phyloP scores from a whole-genome alignment of 1,284 basidiomycete species.

The Tremellales sp. region DNA sequence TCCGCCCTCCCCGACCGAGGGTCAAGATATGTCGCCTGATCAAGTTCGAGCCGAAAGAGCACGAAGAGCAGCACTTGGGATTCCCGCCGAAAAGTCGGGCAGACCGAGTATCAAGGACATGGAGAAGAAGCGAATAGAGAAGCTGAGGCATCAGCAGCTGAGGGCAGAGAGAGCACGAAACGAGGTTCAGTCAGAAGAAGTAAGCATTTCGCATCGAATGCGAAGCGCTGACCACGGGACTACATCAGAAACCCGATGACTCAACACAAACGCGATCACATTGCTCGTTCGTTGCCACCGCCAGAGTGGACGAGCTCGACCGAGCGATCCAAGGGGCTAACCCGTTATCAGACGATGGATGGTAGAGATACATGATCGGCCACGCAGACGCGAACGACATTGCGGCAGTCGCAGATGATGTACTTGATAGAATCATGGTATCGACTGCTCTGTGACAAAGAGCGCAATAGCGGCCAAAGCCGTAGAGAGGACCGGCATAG shows the following conservation, averaged over 20 bases:
- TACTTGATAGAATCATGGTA: background rate
- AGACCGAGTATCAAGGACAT: background rate
- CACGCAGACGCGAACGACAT: too few relatives aligned
- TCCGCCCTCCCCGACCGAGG: conserved; percentile 17
- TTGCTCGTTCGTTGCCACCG: too few relatives aligned
- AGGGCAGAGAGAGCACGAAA: background rate
- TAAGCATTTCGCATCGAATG: background rate
- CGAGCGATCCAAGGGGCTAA: too few relatives aligned
- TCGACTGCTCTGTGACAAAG: conserved; percentile 18
- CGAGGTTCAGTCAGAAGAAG: background rate
- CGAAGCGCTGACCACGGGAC: too few relatives aligned
- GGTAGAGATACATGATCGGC: too few relatives aligned
- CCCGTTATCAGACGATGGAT: too few relatives aligned
- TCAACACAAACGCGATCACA: too few relatives aligned
- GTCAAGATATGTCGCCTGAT: background rate
- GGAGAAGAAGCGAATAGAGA: background rate
- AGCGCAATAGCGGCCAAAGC: conserved; percentile 31
- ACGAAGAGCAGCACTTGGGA: background rate
- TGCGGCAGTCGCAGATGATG: too few relatives aligned
- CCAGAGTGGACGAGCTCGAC: too few relatives aligned
- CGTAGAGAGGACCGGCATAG: conserved; percentile 43
- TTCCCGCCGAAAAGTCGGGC: background rate
- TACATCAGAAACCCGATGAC: too few relatives aligned
- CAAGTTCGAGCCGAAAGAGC: background rate
- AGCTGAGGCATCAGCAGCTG: background rate